Evolutionary conservation across 768 basidiomycete species (phyloP), one percentile per base, ranked within the genome.

Genomic region (Nidularia pulvinata): DNA sequence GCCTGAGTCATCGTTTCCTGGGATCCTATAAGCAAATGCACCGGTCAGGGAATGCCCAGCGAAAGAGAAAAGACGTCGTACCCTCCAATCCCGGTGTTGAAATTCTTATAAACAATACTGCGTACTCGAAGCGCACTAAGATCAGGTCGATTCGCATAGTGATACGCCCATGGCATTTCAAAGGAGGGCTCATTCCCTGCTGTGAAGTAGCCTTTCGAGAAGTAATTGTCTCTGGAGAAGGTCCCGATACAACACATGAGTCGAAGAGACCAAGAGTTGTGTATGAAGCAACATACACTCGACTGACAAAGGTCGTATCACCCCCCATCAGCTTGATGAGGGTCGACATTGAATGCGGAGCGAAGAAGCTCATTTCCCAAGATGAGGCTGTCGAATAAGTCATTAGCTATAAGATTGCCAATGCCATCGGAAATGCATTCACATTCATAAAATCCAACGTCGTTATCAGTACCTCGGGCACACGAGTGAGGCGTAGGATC

Each of bases 371-470:
- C 68, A 76, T 76, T 54, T 81, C 78, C 79, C 79, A 81, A 16
- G 80, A 81, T 6, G 79, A 80, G 0, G 79, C 79, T 80, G 46
- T 11, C 13, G 9, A 7, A 3, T 22, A 46, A 44, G 6, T 10
- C 16, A n/a, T 51, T 10, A 43, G 25, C n/a, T 25, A 19, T 19
- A 35, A 33, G 22, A 42, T 6, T 19, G 32, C 50, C n/a, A 22
- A 39, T 47, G 22, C 37, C 33, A 39, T 35, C 33, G 34, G 25
- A 7, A 52, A 30, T 22, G 1, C 19, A 60, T 70, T 53, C 48
- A 79, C 78, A 81, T 69, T 81, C 77, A 54, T 81, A 81, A 55
- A 81, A 80, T 6, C 79, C 80, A 36, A 76, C 72, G 57, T 80
- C 63, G 53, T 80, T 81, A 61, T 81, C 78, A 13, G 69, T 66